Base-by-base conservation (phyloP, 179 eudicot species). In the Nepenthes alata region DNA sequence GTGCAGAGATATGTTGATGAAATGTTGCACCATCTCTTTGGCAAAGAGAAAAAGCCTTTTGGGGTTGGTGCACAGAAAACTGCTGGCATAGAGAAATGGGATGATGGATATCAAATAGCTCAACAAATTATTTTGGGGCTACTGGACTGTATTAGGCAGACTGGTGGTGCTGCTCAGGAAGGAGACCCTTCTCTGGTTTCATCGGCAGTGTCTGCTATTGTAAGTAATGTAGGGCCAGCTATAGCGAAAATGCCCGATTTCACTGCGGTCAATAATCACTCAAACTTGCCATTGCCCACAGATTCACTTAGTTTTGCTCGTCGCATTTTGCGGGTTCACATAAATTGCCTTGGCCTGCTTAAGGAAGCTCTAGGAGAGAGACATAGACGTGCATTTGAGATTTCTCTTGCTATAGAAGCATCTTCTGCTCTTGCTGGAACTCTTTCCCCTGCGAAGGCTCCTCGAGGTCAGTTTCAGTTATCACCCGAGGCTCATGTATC, bases 121-220 rank as follows among this genome's bases (percentile, higher is more conserved):
- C 94, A 87, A 45, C 85, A 94, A 67, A 87, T 87, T 25, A 83
- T 94, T 15, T 62, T 58, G 36, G 83, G 83, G 60, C 70, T 94
- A 35, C 82, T 90, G 85, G 97, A 90, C 35, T 90, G 95, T 78
- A 90, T 94, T 64, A 83, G 86, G 71, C 97, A 87, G 72, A 94
- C 97, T 16, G 99, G 99, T 37, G 99, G 97, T 53, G 97, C 99
- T 67, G 97, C 97, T 69, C 99, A 94, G 78, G 99, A 94, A 84
- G 97, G 96, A 49, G 99, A 94, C 61, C 99, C 99, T 25, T 79
- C 89, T 66, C 70, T 94, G 78, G 96, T 94, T 38, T 81, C 97
- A 37, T 94, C 93, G 59, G 99, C 99, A 11, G 88, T 94, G 66
- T 81, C 96, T 76, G 93, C 99, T 63, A 85, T 94, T 68, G 89